Evolutionary conservation across 345 rosid genomes (phyloP).

Genomic region (Melaleuca alternifolia): DNA sequence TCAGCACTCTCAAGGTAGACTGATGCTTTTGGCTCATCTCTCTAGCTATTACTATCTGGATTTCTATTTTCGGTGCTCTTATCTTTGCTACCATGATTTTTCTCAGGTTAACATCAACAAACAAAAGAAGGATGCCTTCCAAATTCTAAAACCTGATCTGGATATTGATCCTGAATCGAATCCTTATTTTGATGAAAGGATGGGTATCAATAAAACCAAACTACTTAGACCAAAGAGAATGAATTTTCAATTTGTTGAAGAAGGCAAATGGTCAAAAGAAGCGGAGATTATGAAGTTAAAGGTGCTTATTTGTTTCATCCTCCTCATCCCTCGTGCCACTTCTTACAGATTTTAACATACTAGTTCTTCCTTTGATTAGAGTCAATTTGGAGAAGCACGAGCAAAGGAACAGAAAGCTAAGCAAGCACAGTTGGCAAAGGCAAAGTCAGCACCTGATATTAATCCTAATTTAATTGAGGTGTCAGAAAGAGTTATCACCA

Average conservation of each 20-base stretch:
- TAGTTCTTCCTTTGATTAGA: constrained; percentile 23
- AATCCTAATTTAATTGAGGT: constrained; percentile 96
- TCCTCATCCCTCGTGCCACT: neutral
- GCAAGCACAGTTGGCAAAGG: constrained; percentile 89
- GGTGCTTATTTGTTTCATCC: constrained; percentile 23
- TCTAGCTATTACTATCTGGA: neutral
- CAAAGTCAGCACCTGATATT: constrained; percentile 65
- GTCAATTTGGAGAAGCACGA: constrained; percentile 93
- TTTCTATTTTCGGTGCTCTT: constrained; percentile 1
- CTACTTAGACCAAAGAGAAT: constrained; percentile 84
- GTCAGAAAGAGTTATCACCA: constrained; percentile 56
- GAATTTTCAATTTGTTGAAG: constrained; percentile 93
- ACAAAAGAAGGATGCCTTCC: constrained; percentile 93
- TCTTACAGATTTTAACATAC: neutral
- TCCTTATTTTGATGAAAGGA: constrained; percentile 68
- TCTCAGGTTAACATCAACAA: constrained; percentile 94
- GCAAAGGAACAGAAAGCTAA: constrained; percentile 85
- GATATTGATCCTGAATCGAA: constrained; percentile 77
- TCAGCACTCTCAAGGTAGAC: constrained; percentile 89
- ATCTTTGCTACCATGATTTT: neutral
- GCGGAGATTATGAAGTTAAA: constrained; percentile 73
- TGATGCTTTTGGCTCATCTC: neutral
- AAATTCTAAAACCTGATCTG: constrained; percentile 88
- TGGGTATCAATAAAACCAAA: constrained; percentile 80
- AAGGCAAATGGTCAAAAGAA: constrained; percentile 94